phyloP scores from a whole-genome alignment of 2,329 filamentous ascomycete genomes.

The Nemania serpens region DNA sequence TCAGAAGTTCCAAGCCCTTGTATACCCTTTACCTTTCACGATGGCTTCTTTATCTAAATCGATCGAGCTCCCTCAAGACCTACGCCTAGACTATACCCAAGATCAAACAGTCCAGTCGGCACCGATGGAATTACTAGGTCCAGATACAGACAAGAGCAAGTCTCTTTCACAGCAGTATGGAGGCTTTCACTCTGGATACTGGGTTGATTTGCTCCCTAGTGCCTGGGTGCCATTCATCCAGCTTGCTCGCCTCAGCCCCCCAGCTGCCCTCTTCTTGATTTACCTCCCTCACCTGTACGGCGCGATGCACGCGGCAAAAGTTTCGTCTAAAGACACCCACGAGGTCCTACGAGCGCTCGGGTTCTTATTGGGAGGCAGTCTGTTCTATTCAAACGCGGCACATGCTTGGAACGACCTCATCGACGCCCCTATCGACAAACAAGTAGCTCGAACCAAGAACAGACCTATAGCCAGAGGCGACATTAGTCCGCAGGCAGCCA shows the following conservation, averaged over 20 bases:
- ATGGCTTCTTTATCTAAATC: no score
- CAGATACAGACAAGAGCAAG: no score
- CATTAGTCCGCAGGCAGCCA: constrained; percentile 26
- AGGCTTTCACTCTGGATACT: constrained; percentile 25
- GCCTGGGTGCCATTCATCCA: constrained; percentile 36
- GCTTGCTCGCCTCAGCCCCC: constrained; percentile 33
- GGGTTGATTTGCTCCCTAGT: constrained; percentile 30
- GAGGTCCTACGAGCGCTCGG: neutral
- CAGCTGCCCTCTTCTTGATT: constrained; percentile 32
- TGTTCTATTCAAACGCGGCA: constrained; percentile 34
- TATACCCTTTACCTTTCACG: no score
- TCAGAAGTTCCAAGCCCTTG: no score
- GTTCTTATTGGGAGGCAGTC: constrained; percentile 19
- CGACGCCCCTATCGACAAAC: constrained; percentile 35
- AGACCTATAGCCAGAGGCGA: constrained; percentile 40
- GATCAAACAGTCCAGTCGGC: no score
- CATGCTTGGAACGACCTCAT: constrained; percentile 40
- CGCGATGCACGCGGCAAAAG: constrained; percentile 22
- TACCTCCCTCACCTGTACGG: constrained; percentile 35
- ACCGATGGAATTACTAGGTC: no score
- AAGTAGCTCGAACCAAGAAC: constrained; percentile 29
- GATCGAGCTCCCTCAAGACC: no score
- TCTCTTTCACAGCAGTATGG: constrained; percentile 33
- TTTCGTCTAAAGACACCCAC: neutral
- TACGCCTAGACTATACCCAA: no score